These are phyloP conservation scores for Vachellia collinsii DNA, from an alignment of 306 rosid genomes.

Conservation along the genomic window DNA sequence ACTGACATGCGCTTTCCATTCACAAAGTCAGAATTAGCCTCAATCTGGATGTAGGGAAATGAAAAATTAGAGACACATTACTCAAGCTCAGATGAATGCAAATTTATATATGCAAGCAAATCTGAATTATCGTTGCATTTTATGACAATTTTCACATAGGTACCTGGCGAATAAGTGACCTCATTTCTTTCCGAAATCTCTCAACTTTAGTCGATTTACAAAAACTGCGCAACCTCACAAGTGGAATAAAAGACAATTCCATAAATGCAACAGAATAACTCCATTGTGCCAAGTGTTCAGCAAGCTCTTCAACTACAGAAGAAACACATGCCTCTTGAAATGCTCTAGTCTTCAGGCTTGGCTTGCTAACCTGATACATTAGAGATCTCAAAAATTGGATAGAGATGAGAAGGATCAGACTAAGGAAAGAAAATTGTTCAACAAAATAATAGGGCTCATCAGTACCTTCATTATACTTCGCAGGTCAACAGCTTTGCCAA, in stretches of 20 bases:
- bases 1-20: slow-evolving; percentile 69
- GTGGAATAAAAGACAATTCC: slow-evolving; percentile 83
- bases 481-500: slow-evolving; percentile 88
- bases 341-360: slow-evolving; percentile 82
- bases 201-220: slow-evolving; percentile 84
- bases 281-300: slow-evolving; percentile 90
- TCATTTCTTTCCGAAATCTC: slow-evolving; percentile 78
- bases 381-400: slow-evolving; percentile 28
- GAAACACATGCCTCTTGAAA: slow-evolving; percentile 95
- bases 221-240: slow-evolving; percentile 78
- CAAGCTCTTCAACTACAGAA: slow-evolving; percentile 89
- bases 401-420: not conserved
- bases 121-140: slow-evolving; percentile 11
- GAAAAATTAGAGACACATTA: slow-evolving; percentile 39
- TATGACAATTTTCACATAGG: slow-evolving; percentile 11
- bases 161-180: slow-evolving; percentile 84
- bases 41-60: slow-evolving; percentile 57
- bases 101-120: slow-evolving; percentile 26
- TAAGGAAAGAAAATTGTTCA: not conserved
- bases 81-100: slow-evolving; percentile 20
- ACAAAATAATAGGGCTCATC: not conserved
- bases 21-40: slow-evolving; percentile 68
- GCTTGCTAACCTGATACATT: slow-evolving; percentile 78
- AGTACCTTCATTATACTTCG: slow-evolving; percentile 76
- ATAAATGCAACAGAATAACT: slow-evolving; percentile 87